Percentiles rank a stretch among this genome's conserved stretches.
phyloP scores from a whole-genome alignment of 2,329 filamentous ascomycete species.

The Colletotrichum melonis region DNA sequence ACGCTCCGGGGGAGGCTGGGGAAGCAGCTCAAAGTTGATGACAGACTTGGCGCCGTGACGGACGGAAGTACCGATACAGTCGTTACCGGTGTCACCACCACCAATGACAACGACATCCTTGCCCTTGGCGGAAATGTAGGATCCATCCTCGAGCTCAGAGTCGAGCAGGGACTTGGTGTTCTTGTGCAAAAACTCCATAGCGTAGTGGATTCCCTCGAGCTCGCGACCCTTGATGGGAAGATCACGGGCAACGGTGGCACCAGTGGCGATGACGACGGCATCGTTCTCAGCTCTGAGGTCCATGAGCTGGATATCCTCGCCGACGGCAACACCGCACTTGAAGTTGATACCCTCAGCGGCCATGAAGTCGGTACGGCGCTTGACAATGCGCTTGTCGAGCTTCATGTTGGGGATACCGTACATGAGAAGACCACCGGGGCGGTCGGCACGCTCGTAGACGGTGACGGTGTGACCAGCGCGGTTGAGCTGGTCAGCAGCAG shows the following conservation, averaged over 20 bases:
- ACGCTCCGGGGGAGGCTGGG: slow-evolving; percentile 90
- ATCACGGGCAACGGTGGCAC: slow-evolving; percentile 92
- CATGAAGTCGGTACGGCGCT: slow-evolving; percentile 96
- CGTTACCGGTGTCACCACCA: slow-evolving; percentile 97
- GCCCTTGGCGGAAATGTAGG: slow-evolving; percentile 94
- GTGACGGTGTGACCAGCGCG: slow-evolving; percentile 89
- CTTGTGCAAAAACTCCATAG: slow-evolving; percentile 97
- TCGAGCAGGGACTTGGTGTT: slow-evolving; percentile 98
- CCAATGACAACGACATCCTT: slow-evolving; percentile 98
- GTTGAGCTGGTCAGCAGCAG: slow-evolving; percentile 93
- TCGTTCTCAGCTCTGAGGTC: slow-evolving; percentile 81
- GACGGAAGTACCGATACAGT: slow-evolving; percentile 96
- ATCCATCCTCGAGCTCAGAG: slow-evolving; percentile 83
- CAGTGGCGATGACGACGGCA: slow-evolving; percentile 90
- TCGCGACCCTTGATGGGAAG: slow-evolving; percentile 90
- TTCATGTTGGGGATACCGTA: slow-evolving; percentile 99
- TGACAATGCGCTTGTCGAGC: slow-evolving; percentile 96
- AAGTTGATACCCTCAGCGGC: slow-evolving; percentile 87
- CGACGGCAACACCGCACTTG: slow-evolving; percentile 81
- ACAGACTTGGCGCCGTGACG: slow-evolving; percentile 96
- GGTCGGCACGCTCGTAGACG: slow-evolving; percentile 92
- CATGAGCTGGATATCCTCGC: slow-evolving; percentile 76
- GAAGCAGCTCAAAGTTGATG: slow-evolving; percentile 95
- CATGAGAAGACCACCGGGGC: slow-evolving; percentile 92
- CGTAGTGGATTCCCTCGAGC: slow-evolving; percentile 91